phyloP scores from a whole-genome alignment of 208 protist species.

The Trypanosoma boissoni region DNA sequence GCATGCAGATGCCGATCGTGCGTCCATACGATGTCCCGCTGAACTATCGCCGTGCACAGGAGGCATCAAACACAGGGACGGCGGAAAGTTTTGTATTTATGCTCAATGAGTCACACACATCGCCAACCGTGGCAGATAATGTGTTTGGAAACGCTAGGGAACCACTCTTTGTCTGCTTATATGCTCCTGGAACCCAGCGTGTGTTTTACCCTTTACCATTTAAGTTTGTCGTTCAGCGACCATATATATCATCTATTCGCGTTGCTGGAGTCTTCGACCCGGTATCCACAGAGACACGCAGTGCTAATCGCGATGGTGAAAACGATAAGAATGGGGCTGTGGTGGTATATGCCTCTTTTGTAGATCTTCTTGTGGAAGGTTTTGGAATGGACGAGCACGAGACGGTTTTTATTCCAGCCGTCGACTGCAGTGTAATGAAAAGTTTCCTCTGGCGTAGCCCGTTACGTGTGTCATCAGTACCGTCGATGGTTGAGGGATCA shows the following conservation, averaged over 20 bases:
- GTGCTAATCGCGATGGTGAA: background rate
- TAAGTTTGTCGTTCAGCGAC: conserved; percentile 49
- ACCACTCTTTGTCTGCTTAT: conserved; percentile 60
- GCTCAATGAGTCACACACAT: conserved; percentile 34
- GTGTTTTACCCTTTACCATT: conserved; percentile 50
- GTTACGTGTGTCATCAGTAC: conserved; percentile 47
- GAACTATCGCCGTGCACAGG: conserved; percentile 23
- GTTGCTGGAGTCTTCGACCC: background rate
- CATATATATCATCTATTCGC: conserved; percentile 35
- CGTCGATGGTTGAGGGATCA: conserved; percentile 28
- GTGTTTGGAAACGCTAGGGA: conserved; percentile 31
- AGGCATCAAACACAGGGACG: background rate
- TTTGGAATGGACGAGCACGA: conserved; percentile 48
- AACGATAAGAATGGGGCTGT: conserved; percentile 15
- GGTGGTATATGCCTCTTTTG: conserved; percentile 53
- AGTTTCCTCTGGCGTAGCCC: conserved; percentile 64
- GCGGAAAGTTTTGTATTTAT: conserved; percentile 31
- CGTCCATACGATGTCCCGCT: conserved; percentile 60
- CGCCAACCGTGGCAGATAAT: conserved; percentile 26
- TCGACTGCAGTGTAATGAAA: conserved; percentile 59
- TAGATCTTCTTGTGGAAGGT: conserved; percentile 67
- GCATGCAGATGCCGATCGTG: conserved; percentile 54
- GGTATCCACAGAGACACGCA: background rate
- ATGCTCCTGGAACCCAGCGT: conserved; percentile 48
- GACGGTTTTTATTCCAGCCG: conserved; percentile 57